Evolutionary conservation across 495 filamentous ascomycete species (phyloP), one percentile per base, ranked within the genome.

Genomic region (Talaromyces thailandensis): DNA sequence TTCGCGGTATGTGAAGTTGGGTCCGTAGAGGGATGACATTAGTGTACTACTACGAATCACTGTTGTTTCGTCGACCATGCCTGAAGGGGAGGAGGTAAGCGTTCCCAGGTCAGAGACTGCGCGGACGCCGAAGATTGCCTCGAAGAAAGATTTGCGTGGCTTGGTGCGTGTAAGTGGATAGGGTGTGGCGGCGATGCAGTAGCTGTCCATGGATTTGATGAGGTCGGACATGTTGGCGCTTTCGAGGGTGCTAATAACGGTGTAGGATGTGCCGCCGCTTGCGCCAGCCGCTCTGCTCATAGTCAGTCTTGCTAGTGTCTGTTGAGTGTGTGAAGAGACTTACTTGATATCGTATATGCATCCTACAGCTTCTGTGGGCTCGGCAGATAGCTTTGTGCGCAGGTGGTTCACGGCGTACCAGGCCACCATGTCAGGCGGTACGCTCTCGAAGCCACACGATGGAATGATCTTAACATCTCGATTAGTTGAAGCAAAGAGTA

Each of bases 361-460:
- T 18, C 86, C 69, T 51, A 84, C 78, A 12, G 90, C 82, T 56
- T 88, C 83, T 26, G 69, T 70, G 1, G 85, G 87, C 7, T 79
- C 76, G 11, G 78, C 76, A 1, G 75, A 73, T 25, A 89, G 69
- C 29, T 83, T 77, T 48, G 86, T 79, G 9, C 85, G 84, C 57
- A 94, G 80, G 51, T 81, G 71, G 25, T 81, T 81, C 35, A 88
- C 85, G 9, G 96, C 76, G 2, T 83, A 74, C 78, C 83, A 96
- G 32, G 90, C 79, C 37, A 92, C 71, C 23, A 97, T 77, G 73
- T 98, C 94, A 0, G 92, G 80, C 0, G 91, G 91, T 1, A 87
- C 91, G 40, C 89, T 93, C 69, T 98, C 94, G 55, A 97, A 75
- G 14, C 90, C 94, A 66, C 87, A 85, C 67, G 91, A 88, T 8